These are phyloP conservation scores for Aureobasidium sp. DNA, from an alignment of 2,329 filamentous ascomycete genomes.

Conservation along the genomic window DNA sequence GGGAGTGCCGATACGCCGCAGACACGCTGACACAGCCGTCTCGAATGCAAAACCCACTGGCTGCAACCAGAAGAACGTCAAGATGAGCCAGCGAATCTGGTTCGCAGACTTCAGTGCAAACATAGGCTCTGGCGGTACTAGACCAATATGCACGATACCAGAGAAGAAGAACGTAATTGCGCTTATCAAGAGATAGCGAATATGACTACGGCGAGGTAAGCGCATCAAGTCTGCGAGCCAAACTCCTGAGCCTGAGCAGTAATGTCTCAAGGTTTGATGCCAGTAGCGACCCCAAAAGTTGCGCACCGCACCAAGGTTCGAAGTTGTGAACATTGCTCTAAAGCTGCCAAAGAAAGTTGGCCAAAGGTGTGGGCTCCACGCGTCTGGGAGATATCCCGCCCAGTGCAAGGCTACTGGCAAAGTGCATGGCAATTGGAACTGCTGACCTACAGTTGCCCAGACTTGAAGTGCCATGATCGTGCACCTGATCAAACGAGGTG, in stretches of 20 bases:
- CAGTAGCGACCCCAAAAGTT: slow-evolving; percentile 28
- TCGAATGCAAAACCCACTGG: slow-evolving; percentile 24
- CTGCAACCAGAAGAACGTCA: slow-evolving; percentile 27
- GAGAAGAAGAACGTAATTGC: slow-evolving; percentile 24
- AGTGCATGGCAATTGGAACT: slow-evolving; percentile 23
- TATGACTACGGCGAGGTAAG: slow-evolving; percentile 15
- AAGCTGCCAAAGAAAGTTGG: slow-evolving; percentile 24
- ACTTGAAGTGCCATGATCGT: slow-evolving; percentile 23
- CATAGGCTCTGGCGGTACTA: slow-evolving; percentile 26
- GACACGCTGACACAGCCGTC: slow-evolving; percentile 15
- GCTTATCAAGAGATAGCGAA: slow-evolving; percentile 22
- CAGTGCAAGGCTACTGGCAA: slow-evolving; percentile 22
- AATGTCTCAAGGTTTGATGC: slow-evolving; percentile 28
- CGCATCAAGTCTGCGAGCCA: slow-evolving; percentile 21
- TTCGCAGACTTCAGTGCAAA: slow-evolving; percentile 9
- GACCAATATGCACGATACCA: slow-evolving; percentile 26
- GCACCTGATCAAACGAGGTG: slow-evolving; percentile 21
- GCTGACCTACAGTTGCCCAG: slow-evolving; percentile 23
- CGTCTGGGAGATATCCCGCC: slow-evolving; percentile 18
- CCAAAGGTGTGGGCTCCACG: slow-evolving; percentile 26
- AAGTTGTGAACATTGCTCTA: slow-evolving; percentile 13
- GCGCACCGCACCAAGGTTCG: slow-evolving; percentile 21
- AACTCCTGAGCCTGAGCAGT: slow-evolving; percentile 23
- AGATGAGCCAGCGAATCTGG: slow-evolving; percentile 16
- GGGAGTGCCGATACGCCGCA: neutral